phyloP scores from a whole-genome alignment of 345 rosid species.

The Litchi chinensis region DNA sequence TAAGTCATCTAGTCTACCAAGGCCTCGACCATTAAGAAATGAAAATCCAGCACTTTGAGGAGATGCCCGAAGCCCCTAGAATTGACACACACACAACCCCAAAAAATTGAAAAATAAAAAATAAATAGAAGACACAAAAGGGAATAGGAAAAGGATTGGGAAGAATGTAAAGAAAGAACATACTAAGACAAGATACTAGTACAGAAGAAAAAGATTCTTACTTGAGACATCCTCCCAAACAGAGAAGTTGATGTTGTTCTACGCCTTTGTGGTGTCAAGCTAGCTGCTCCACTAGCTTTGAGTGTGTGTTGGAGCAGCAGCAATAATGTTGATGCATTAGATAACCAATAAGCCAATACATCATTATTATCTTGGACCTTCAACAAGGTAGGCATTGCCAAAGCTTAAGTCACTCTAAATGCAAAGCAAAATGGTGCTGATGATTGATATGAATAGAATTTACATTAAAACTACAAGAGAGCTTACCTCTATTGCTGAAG shows the following conservation, averaged over 20 bases:
- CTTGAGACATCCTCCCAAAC: conserved; percentile 98
- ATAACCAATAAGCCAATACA: conserved; percentile 89
- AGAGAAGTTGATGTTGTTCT: conserved; percentile 88
- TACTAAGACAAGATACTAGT: conserved; percentile 9
- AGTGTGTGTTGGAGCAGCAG: conserved; percentile 92
- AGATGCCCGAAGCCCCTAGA: conserved; percentile 79
- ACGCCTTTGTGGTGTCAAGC: conserved; percentile 94
- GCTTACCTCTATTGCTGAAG: conserved; percentile 82
- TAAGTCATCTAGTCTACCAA: conserved; percentile 78
- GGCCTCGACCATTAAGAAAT: conserved; percentile 69
- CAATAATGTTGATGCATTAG: conserved; percentile 86
- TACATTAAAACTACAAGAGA: conserved; percentile 5
- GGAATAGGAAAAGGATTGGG: conserved; percentile 17
- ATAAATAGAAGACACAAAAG: conserved; percentile 9
- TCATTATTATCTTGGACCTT: conserved; percentile 88
- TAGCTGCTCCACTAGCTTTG: conserved; percentile 98
- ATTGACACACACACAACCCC: conserved; percentile 13
- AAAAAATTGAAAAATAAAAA: too few species aligned
- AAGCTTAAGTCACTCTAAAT: conserved; percentile 27
- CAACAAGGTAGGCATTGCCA: conserved; percentile 29
- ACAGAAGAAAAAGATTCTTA: conserved; percentile 37
- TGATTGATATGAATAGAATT: conserved; percentile 2
- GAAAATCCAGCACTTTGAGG: conserved; percentile 93
- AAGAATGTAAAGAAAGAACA: conserved; percentile 7
- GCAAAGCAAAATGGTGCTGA: conserved; percentile 1